phyloP scores from a whole-genome alignment of 2,329 filamentous ascomycete genomes.

The Diaporthe sp. region DNA sequence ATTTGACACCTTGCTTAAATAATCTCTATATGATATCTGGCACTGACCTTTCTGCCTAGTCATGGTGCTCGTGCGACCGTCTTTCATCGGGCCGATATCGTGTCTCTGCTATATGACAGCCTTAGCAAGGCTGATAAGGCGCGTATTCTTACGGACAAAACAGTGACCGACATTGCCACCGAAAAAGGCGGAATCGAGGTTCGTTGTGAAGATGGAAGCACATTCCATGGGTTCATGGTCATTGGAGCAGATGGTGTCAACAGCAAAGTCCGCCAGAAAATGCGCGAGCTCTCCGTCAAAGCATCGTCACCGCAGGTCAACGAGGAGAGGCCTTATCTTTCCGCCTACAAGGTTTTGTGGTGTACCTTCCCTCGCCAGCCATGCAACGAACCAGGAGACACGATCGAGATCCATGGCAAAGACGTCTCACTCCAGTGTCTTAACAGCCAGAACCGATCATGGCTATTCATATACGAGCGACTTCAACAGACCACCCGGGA shows the following conservation, averaged over 20 bases:
- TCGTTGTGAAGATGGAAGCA: slow-evolving; percentile 22
- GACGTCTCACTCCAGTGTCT: slow-evolving; percentile 49
- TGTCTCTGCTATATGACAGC: slow-evolving; percentile 11
- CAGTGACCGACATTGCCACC: not conserved
- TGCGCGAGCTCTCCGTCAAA: slow-evolving; percentile 49
- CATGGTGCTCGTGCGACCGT: slow-evolving; percentile 12
- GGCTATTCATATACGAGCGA: slow-evolving; percentile 52
- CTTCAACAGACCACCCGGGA: slow-evolving; percentile 46
- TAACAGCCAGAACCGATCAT: slow-evolving; percentile 47
- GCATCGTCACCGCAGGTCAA: slow-evolving; percentile 35
- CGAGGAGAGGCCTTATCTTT: slow-evolving; percentile 49
- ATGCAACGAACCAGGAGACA: slow-evolving; percentile 44
- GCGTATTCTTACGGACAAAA: not conserved
- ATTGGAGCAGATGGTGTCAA: slow-evolving; percentile 60
- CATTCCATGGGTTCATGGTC: slow-evolving; percentile 52
- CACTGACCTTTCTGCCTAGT: not conserved
- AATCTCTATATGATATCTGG: not conserved
- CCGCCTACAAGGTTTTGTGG: slow-evolving; percentile 52
- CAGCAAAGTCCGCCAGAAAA: slow-evolving; percentile 52
- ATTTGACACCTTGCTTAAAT: accelerated
- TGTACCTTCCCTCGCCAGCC: slow-evolving; percentile 46
- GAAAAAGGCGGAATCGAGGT: not conserved
- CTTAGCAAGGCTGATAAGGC: slow-evolving; percentile 18
- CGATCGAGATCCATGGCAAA: slow-evolving; percentile 49
- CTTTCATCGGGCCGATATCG: slow-evolving; percentile 32